phyloP scores from a whole-genome alignment of 768 basidiomycete species.

The Suillus cothurnatus region DNA sequence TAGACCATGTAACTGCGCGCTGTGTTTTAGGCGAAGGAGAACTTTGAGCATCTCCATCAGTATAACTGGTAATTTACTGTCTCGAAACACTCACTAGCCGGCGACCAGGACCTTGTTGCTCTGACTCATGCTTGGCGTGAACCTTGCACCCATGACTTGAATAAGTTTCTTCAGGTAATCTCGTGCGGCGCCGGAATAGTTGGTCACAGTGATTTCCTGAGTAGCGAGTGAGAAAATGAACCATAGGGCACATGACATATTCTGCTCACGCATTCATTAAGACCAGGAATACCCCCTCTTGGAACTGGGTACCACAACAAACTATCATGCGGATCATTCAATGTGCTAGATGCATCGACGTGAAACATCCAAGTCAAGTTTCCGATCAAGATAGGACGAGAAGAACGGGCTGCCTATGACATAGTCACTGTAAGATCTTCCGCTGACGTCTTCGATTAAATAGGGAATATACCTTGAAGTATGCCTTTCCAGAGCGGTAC shows the following conservation, averaged over 20 bases:
- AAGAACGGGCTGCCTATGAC: constrained; percentile 54
- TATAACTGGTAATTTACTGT: background rate
- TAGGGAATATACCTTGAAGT: constrained; percentile 56
- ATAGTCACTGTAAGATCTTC: background rate
- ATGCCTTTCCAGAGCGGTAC: constrained; percentile 68
- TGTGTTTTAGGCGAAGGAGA: constrained; percentile 57
- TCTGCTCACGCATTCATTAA: constrained; percentile 59
- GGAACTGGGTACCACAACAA: constrained; percentile 87
- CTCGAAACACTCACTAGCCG: constrained; percentile 61
- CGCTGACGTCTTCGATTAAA: background rate
- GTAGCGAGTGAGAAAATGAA: constrained; percentile 2
- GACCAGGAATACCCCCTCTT: constrained; percentile 55
- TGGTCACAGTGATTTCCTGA: constrained; percentile 82
- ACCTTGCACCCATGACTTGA: constrained; percentile 70
- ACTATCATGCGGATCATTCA: constrained; percentile 69
- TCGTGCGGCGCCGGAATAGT: constrained; percentile 83
- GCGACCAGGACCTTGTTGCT: constrained; percentile 82
- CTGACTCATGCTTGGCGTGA: constrained; percentile 80
- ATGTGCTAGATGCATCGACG: constrained; percentile 62
- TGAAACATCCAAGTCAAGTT: constrained; percentile 85
- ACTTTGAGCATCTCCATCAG: constrained; percentile 28
- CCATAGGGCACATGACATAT: background rate
- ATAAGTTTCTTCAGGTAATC: constrained; percentile 91
- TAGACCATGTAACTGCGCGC: constrained; percentile 78
- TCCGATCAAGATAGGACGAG: constrained; percentile 49